Evolutionary conservation across 169 alveolate species (phyloP), one percentile per base, ranked within the genome.

Genomic region (Cryptosporidium sp.): DNA sequence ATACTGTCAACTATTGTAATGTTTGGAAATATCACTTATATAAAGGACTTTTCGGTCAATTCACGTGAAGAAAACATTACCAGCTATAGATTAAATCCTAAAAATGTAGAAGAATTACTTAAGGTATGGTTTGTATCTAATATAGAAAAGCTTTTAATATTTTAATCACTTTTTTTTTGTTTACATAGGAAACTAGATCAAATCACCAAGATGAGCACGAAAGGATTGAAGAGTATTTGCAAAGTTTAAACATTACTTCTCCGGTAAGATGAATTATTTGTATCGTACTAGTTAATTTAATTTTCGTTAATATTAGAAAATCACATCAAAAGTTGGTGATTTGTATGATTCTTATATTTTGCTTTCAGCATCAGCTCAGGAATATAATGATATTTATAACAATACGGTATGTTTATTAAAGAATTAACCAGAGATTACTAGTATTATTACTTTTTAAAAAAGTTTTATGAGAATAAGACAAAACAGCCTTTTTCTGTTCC

Each of bases 321-420:
- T 80, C 12, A 65, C 41, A 12, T 80, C 89, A 23, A 80, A 59
- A 80, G 69, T 65, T 26, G 51, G 68, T 61, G 89, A 80, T 14
- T 26, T 65, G 21, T 80, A 80, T 43, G 89, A 80, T 62, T 80
- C 89, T 62, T 80, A 80, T 50, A 67, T 80, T n/a, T 62, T 80
- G 52, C 50, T 80, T 16, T 61, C 89, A 18, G 89, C 89, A 61
- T 62, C 89, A 18, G 89, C 89, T 43, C 59, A 41, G 23, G 89
- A 80, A 31, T 80, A 80, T 67, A 26, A 43, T 33, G 48, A 62
- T 41, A 39, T 26, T 16, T 12, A 41, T 16, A 62, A 62, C 7
- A n/a, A 8, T 55, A 55, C 37, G 37, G 67, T 55, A 55, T 9
- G 67, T 55, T 55, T 55, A 2, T n/a, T 55, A 0, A 21, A 23